Evolutionary conservation across 805 yeast species (phyloP).

Genomic region (Allodekkera sacchari): DNA sequence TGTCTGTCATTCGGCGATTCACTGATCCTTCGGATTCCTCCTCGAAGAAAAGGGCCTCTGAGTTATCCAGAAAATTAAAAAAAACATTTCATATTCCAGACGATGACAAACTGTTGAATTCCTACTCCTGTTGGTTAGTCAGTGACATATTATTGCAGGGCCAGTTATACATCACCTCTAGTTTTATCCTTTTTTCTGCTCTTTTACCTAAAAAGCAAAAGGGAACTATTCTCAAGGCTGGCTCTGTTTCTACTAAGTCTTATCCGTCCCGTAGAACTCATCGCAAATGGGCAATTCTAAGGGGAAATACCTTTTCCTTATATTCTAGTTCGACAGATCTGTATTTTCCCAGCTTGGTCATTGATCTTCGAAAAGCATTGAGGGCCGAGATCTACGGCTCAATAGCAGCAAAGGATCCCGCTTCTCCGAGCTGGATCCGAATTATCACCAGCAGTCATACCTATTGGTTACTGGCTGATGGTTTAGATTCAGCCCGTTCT

Average conservation of each 20-base stretch:
- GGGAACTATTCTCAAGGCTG: constrained; percentile 37
- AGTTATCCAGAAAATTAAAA: constrained; percentile 28
- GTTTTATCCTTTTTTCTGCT: constrained; percentile 66
- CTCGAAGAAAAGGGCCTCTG: constrained; percentile 26
- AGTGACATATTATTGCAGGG: constrained; percentile 84
- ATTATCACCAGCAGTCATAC: constrained; percentile 50
- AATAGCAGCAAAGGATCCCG: constrained; percentile 13
- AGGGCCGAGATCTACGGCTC: constrained; percentile 43
- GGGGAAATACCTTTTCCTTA: constrained; percentile 59
- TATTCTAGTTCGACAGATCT: constrained; percentile 67
- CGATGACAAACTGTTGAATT: constrained; percentile 49
- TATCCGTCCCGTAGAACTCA: constrained; percentile 29
- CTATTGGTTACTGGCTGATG: constrained; percentile 67
- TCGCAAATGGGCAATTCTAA: constrained; percentile 75
- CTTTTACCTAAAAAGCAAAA: constrained; percentile 50
- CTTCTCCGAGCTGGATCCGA: constrained; percentile 40
- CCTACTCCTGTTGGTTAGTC: constrained; percentile 71
- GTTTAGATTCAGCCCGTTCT: constrained; percentile 59
- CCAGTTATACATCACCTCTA: constrained; percentile 62
- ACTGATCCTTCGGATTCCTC: too few species aligned
- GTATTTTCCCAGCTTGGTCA: constrained; percentile 74
- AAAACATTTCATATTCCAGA: constrained; percentile 37
- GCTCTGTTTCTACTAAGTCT: constrained; percentile 39
- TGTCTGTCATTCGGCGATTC: too few species aligned
- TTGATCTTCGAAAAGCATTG: constrained; percentile 60